phyloP scores from a whole-genome alignment of 148 eudicot species.

The Cornus florida region DNA sequence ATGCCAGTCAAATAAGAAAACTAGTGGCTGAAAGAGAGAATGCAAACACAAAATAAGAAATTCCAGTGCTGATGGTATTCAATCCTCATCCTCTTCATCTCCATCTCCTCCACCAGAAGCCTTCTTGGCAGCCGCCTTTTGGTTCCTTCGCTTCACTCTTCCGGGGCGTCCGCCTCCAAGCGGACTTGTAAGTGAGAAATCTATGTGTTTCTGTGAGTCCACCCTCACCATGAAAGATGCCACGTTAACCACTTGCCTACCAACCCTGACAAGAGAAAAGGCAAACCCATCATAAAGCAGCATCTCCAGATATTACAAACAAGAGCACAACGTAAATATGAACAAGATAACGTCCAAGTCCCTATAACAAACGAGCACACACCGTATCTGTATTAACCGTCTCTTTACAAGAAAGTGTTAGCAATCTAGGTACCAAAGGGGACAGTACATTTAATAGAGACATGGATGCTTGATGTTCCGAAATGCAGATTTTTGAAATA shows the following conservation, averaged over 20 bases:
- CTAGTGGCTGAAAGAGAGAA: background rate
- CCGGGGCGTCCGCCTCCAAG: constrained; percentile 21
- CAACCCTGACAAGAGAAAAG: constrained; percentile 5
- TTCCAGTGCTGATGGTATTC: background rate
- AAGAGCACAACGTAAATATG: too few species aligned
- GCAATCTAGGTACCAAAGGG: too few species aligned
- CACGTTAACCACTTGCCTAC: constrained; percentile 23
- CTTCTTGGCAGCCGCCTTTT: constrained; percentile 21
- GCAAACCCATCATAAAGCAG: background rate
- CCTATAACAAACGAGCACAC: too few species aligned
- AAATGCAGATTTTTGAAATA: too few species aligned
- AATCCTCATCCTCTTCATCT: constrained; percentile 23
- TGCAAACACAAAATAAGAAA: background rate
- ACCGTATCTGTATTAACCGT: too few species aligned
- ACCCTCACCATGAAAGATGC: constrained; percentile 24
- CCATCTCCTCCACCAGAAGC: constrained; percentile 17
- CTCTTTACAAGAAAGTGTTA: too few species aligned
- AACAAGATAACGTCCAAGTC: too few species aligned
- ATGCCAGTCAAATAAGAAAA: background rate
- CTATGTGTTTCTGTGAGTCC: constrained; percentile 23
- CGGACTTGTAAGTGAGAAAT: constrained; percentile 22
- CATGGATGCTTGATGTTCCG: too few species aligned
- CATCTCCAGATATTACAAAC: background rate
- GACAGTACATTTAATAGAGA: too few species aligned
- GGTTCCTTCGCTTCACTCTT: constrained; percentile 21